A percentile compares a stretch with the other conserved stretches of the same genome.
These are phyloP conservation scores for Suillus tomentosus DNA, from an alignment of 768 basidiomycete species.

Conservation along the genomic window DNA sequence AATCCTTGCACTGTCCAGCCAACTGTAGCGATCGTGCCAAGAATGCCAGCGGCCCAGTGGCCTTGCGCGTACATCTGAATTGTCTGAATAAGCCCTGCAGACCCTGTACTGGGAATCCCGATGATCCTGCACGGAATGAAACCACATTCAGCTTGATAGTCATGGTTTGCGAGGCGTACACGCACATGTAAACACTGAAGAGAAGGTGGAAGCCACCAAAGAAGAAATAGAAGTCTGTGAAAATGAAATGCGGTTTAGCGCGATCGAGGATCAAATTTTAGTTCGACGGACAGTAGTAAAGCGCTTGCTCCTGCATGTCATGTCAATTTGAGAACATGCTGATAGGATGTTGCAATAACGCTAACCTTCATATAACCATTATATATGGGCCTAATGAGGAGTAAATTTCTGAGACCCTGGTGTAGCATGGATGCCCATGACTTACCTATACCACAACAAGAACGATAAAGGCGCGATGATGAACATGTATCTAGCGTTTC, in stretches of 20 bases:
- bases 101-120: slow-evolving; percentile 94
- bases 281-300: slow-evolving; percentile 81
- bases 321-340: slow-evolving; percentile 30
- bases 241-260: slow-evolving; percentile 14
- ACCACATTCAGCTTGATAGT: slow-evolving; percentile 27
- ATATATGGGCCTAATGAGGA: slow-evolving; percentile 77
- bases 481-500: slow-evolving; percentile 63
- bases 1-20: slow-evolving; percentile 89
- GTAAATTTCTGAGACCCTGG: slow-evolving; percentile 12
- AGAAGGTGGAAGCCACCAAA: slow-evolving; percentile 95
- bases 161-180: slow-evolving; percentile 16
- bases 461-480: slow-evolving; percentile 82
- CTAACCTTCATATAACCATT: slow-evolving; percentile 95
- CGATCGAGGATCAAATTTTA: slow-evolving; percentile 24
- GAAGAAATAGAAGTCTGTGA: slow-evolving; percentile 90
- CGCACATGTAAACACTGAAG: slow-evolving; percentile 91
- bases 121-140: slow-evolving; percentile 65
- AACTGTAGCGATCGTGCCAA: slow-evolving; percentile 77
- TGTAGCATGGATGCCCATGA: slow-evolving; percentile 14
- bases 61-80: slow-evolving; percentile 76
- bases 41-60: slow-evolving; percentile 76
- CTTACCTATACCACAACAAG: slow-evolving; percentile 93
- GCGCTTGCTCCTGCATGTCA: slow-evolving; percentile 73
- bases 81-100: slow-evolving; percentile 92
- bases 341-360: slow-evolving; percentile 16